Evolutionary conservation across 148 eudicot genomes (phyloP), one percentile per base, ranked within the genome.

Genomic region (Polygonum maritimum): DNA sequence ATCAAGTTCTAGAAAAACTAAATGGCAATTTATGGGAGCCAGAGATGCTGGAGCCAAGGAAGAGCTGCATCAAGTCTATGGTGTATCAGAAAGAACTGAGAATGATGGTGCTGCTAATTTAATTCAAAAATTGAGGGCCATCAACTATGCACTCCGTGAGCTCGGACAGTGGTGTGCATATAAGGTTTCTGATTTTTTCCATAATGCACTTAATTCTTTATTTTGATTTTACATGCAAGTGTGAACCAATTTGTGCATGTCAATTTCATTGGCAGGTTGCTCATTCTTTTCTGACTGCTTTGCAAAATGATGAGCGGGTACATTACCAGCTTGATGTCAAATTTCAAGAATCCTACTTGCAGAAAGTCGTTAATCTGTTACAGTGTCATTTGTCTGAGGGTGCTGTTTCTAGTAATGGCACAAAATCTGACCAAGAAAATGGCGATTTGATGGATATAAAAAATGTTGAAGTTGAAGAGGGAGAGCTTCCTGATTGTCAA

Each of bases 11-110:
- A 89, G 92, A 83, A 92, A 85, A 86, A 92, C 91, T 83, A 95
- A 95, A 83, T 95, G 98, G 97, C 98, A 95, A 80, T 95, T 95
- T 83, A 95, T 95, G 98, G 98, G 98, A 79, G 98, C 98, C 36
- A 89, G 98, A 80, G 98, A 95, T 88, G 98, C 98, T 72, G 98
- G 98, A 79, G 90, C 91, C 49, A 95, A 89, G 88, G 98, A 88
- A 81, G 93, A 92, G 86, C 84, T 95, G 48, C 92, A 96, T 44
- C 97, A 90, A 86, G 97, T 95, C 49, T 95, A 95, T 85, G 98
- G 98, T 79, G 97, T 95, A 60, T 95, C 98, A 74, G 98, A 95
- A 84, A 89, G 98, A 83, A 92, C 98, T 74, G 98, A 95, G 84
- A 90, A 97, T 88, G 98, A 95, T 76, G 98, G 98, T 75, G 98